phyloP scores from a whole-genome alignment of 768 basidiomycete genomes.

The Rhizopogon roseolus region DNA sequence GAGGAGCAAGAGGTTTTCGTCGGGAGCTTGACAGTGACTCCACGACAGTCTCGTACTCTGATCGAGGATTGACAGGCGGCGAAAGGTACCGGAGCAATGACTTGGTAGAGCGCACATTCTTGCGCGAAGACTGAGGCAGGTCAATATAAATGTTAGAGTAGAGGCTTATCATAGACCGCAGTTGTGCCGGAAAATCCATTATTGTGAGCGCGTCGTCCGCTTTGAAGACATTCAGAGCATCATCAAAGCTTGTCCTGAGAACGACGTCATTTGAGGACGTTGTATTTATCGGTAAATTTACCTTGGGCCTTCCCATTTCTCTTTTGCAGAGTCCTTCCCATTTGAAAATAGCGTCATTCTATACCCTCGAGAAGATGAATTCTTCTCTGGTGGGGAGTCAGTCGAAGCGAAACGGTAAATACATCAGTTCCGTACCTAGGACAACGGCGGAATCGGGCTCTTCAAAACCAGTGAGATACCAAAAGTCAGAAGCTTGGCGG shows the following conservation, averaged over 20 bases:
- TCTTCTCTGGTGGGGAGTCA: slow-evolving; percentile 50
- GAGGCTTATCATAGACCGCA: slow-evolving; percentile 50
- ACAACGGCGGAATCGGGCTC: slow-evolving; percentile 90
- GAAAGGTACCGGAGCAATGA: slow-evolving; percentile 52
- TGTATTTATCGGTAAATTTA: slow-evolving; percentile 10
- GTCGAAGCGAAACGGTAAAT: neutral
- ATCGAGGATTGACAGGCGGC: slow-evolving; percentile 16
- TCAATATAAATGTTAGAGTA: slow-evolving; percentile 53
- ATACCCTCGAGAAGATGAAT: slow-evolving; percentile 69
- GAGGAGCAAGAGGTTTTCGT: slow-evolving; percentile 52
- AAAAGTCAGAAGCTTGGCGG: slow-evolving; percentile 87
- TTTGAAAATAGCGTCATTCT: slow-evolving; percentile 80
- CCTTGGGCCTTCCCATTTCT: slow-evolving; percentile 92
- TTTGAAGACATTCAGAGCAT: slow-evolving; percentile 62
- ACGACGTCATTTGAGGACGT: slow-evolving; percentile 3
- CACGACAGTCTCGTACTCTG: slow-evolving; percentile 52
- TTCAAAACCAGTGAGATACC: slow-evolving; percentile 95
- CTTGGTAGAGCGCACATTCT: slow-evolving; percentile 34
- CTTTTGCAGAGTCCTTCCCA: slow-evolving; percentile 69
- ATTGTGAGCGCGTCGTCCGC: slow-evolving; percentile 72
- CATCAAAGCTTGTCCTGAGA: slow-evolving; percentile 59
- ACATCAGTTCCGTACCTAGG: slow-evolving; percentile 51
- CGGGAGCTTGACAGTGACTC: slow-evolving; percentile 46
- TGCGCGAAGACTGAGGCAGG: slow-evolving; percentile 32
- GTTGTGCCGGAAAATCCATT: slow-evolving; percentile 47